Evolutionary conservation across 257 asterid species (phyloP).

Genomic region (Plantago ovata): DNA sequence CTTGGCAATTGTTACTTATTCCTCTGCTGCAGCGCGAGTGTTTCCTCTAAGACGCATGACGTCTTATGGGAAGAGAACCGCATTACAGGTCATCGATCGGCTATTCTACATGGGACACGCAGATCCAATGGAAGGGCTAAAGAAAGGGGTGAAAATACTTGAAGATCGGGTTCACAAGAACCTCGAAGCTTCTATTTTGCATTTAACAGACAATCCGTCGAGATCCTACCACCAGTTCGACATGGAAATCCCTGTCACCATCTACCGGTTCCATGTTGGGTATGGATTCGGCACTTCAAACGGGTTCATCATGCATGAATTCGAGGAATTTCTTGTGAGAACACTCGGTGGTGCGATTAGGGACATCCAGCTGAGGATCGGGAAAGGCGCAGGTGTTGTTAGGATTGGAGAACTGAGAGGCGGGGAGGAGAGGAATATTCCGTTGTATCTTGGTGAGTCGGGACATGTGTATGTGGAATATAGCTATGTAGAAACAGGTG

Average conservation of each 20-base stretch:
- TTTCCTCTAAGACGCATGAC: constrained; percentile 91
- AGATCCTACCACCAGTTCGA: constrained; percentile 52
- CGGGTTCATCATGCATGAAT: constrained; percentile 70
- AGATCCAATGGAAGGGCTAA: constrained; percentile 74
- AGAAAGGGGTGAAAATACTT: constrained; percentile 77
- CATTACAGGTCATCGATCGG: constrained; percentile 73
- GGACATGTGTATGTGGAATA: constrained; percentile 52
- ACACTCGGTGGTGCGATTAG: constrained; percentile 69
- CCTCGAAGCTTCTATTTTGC: constrained; percentile 59
- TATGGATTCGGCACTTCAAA: constrained; percentile 58
- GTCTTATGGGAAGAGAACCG: constrained; percentile 62
- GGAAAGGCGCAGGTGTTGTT: constrained; percentile 41
- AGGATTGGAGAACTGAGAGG: constrained; percentile 75
- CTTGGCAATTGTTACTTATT: constrained; percentile 70
- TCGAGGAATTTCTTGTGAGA: constrained; percentile 72
- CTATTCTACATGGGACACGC: constrained; percentile 73
- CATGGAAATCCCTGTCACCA: constrained; percentile 34
- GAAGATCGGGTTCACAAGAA: constrained; percentile 71
- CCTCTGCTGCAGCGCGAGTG: constrained; percentile 76
- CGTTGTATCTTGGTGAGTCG: constrained; percentile 40
- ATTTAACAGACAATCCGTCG: constrained; percentile 59
- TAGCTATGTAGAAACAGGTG: constrained; percentile 65
- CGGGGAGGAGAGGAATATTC: constrained; percentile 78
- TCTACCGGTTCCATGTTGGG: constrained; percentile 65
- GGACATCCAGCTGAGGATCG: constrained; percentile 61